A percentile compares a stretch with the other conserved stretches of the same genome.
Evolutionary conservation across 106 monocot species (phyloP).

Genomic region (Hemerocallis citrina): DNA sequence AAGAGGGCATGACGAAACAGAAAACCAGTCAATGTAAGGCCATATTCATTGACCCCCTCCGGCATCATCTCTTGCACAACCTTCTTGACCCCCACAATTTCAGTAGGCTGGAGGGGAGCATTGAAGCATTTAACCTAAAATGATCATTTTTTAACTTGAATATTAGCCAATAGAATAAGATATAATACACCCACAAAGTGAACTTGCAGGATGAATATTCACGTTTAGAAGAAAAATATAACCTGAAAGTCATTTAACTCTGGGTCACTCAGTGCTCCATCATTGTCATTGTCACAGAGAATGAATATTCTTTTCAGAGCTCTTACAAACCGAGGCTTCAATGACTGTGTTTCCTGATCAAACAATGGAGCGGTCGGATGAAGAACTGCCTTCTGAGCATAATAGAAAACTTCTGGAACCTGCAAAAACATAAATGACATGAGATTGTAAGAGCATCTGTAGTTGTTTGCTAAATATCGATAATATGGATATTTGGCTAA

Average conservation of each 20-base stretch:
- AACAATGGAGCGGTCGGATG: conserved; percentile 89
- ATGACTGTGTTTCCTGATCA: conserved; percentile 84
- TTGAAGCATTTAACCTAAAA: conserved; percentile 81
- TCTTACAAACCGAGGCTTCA: conserved; percentile 71
- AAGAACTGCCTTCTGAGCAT: conserved; percentile 90
- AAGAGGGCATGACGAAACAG: conserved; percentile 92
- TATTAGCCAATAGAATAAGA: no score
- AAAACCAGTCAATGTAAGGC: conserved; percentile 86
- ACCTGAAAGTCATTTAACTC: conserved; percentile 97
- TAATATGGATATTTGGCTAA: no score
- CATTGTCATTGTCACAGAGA: conserved; percentile 75
- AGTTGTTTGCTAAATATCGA: no score
- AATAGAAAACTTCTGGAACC: conserved; percentile 93
- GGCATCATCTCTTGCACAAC: conserved; percentile 95
- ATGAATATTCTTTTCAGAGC: conserved; percentile 88
- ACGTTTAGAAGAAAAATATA: not conserved
- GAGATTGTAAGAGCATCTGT: no score
- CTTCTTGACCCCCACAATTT: conserved; percentile 81
- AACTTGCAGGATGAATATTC: not conserved
- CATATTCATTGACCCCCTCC: conserved; percentile 77
- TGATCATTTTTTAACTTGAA: no score
- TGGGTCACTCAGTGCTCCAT: conserved; percentile 77
- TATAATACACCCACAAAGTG: not conserved
- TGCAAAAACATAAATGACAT: no score
- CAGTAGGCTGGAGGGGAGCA: conserved; percentile 77